These are phyloP conservation scores for Cadophora sp. DNA, from an alignment of 2,329 filamentous ascomycete species.

Conservation along the genomic window DNA sequence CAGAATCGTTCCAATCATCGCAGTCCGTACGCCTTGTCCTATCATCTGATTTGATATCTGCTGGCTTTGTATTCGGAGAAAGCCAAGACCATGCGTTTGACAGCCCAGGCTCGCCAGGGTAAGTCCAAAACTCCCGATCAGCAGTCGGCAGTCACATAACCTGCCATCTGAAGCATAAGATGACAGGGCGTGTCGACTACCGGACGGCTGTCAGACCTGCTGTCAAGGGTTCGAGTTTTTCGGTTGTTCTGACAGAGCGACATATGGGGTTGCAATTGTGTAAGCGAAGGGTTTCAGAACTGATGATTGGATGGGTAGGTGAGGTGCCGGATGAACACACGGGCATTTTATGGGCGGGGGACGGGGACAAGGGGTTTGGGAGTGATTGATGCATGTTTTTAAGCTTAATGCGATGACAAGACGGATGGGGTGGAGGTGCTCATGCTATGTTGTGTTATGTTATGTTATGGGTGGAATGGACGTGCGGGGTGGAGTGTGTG, in stretches of 20 bases:
- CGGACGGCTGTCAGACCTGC: neutral
- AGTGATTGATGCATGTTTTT: neutral
- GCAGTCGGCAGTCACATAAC: neutral
- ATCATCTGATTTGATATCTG: neutral
- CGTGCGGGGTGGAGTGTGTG: neutral
- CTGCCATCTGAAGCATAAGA: constrained; percentile 9
- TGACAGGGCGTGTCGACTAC: neutral
- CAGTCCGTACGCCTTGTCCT: neutral
- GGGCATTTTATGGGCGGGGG: neutral
- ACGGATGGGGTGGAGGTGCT: neutral
- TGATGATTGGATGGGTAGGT: neutral
- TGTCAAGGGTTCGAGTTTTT: neutral
- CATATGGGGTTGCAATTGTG: neutral
- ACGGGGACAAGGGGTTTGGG: neutral
- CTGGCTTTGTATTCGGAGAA: neutral
- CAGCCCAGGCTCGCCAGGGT: too few relatives aligned
- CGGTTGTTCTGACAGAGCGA: neutral
- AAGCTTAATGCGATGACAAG: constrained; percentile 14
- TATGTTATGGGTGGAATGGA: neutral
- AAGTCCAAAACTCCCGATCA: neutral
- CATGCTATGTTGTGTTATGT: constrained; percentile 5
- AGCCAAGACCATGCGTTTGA: constrained; percentile 9
- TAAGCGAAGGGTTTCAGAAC: constrained; percentile 1
- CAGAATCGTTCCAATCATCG: neutral
- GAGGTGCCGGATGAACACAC: neutral